A percentile compares a stretch with the other conserved stretches of the same genome.
phyloP scores from a whole-genome alignment of 83 land plant genomes.

The Diphasiastrum complanatum region DNA sequence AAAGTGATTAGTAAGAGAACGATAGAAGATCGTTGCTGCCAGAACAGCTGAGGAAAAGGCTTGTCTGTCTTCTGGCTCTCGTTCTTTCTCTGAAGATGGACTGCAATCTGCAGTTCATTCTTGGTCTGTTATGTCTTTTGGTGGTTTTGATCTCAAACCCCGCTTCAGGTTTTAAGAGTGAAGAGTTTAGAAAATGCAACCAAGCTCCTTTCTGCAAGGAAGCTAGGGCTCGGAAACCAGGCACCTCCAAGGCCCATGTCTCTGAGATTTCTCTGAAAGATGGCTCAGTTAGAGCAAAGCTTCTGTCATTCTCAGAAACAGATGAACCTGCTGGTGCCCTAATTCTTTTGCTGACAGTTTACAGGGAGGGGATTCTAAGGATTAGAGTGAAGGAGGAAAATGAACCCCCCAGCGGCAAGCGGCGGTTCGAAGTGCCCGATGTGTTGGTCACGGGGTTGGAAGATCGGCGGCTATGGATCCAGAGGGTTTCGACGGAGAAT shows the following conservation, averaged over 20 bases:
- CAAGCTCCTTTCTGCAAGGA: conserved; percentile 93
- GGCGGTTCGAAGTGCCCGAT: conserved; percentile 74
- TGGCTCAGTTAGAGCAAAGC: conserved; percentile 50
- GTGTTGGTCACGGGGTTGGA: conserved; percentile 52
- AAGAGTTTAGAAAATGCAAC: conserved; percentile 80
- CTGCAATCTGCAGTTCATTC: no score
- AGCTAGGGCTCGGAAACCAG: conserved; percentile 44
- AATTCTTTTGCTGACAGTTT: conserved; percentile 14
- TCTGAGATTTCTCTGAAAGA: conserved; percentile 36
- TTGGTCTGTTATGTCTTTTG: no score
- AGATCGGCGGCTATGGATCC: conserved; percentile 50
- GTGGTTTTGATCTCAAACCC: no score
- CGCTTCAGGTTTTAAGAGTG: no score
- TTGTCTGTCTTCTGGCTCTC: no score
- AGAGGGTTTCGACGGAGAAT: conserved; percentile 22
- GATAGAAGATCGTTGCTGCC: no score
- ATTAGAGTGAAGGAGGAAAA: conserved; percentile 28
- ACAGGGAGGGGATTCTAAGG: conserved; percentile 27
- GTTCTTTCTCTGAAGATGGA: no score
- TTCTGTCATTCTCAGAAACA: conserved; percentile 26
- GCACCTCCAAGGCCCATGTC: conserved; percentile 32
- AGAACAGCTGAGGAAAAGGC: no score
- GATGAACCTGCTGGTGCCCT: background rate
- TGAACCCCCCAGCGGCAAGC: conserved; percentile 44
- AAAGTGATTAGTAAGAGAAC: no score